phyloP scores from a whole-genome alignment of 345 rosid species.

The Nephelium lappaceum region DNA sequence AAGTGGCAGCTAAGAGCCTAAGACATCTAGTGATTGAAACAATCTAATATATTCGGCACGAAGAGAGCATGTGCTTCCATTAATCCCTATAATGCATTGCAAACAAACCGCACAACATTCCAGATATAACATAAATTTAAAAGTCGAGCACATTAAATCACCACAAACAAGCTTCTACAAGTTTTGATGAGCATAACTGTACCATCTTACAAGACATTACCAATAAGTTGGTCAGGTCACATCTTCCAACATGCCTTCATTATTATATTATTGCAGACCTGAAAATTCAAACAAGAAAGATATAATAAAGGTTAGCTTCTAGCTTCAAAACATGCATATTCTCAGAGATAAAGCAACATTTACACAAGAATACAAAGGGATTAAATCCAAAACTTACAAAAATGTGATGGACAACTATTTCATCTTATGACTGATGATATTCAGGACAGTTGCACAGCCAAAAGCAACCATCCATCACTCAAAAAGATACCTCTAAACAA shows the following conservation, averaged over 20 bases:
- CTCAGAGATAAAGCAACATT: neutral
- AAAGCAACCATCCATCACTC: neutral
- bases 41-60: neutral
- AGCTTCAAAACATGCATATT: neutral
- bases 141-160: neutral
- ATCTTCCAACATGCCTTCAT: conserved; percentile 17
- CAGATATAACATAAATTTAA: neutral
- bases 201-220: conserved; percentile 10
- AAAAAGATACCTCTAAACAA: neutral
- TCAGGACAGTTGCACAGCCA: neutral
- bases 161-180: conserved; percentile 7
- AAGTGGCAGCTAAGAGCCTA: neutral
- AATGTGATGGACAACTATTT: neutral
- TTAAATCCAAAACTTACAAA: neutral
- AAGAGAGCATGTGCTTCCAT: neutral
- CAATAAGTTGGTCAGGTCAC: conserved; percentile 5
- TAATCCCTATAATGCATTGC: neutral
- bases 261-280: conserved; percentile 14
- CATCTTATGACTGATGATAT: neutral
- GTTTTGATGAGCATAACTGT: neutral
- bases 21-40: neutral
- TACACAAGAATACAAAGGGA: neutral
- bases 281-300: neutral
- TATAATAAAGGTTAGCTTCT: neutral
- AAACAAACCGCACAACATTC: conserved; percentile 12